A percentile compares a stretch with the other conserved stretches of the same genome.
These are phyloP conservation scores for Arabis hirsuta DNA, from an alignment of 345 rosid genomes.

Conservation along the genomic window DNA sequence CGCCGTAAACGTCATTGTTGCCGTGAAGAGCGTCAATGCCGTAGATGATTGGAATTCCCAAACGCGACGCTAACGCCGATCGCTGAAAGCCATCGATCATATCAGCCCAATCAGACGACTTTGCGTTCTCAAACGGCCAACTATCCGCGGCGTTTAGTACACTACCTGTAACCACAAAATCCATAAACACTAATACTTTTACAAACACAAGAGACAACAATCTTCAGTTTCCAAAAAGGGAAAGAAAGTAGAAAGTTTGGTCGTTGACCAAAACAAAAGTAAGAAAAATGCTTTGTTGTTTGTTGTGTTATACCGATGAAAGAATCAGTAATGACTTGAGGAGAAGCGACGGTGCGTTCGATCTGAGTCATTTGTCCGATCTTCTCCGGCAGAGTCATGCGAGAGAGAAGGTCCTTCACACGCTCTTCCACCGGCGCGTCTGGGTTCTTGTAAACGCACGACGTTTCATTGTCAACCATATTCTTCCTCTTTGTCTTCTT, in stretches of 20 bases:
- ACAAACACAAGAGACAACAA: not conserved
- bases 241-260: no score
- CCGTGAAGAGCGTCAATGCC: slow-evolving; percentile 97
- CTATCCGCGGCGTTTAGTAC: slow-evolving; percentile 78
- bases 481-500: no score
- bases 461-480: no score
- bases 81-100: slow-evolving; percentile 78
- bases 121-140: slow-evolving; percentile 62
- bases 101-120: slow-evolving; percentile 79
- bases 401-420: slow-evolving; percentile 70
- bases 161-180: slow-evolving; percentile 62
- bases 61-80: slow-evolving; percentile 66
- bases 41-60: slow-evolving; percentile 79
- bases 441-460: slow-evolving; percentile 47
- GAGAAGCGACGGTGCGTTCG: slow-evolving; percentile 37
- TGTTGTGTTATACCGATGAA: slow-evolving; percentile 29
- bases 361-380: slow-evolving; percentile 71
- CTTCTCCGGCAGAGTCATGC: slow-evolving; percentile 78
- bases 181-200: not conserved
- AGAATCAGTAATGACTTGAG: slow-evolving; percentile 15
- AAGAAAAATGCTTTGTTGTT: no score
- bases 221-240: no score
- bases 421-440: slow-evolving; percentile 68
- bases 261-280: no score
- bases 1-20: slow-evolving; percentile 74